Conservation (phyloP, 305 asterid species). For the Petunia hybrid region DNA sequence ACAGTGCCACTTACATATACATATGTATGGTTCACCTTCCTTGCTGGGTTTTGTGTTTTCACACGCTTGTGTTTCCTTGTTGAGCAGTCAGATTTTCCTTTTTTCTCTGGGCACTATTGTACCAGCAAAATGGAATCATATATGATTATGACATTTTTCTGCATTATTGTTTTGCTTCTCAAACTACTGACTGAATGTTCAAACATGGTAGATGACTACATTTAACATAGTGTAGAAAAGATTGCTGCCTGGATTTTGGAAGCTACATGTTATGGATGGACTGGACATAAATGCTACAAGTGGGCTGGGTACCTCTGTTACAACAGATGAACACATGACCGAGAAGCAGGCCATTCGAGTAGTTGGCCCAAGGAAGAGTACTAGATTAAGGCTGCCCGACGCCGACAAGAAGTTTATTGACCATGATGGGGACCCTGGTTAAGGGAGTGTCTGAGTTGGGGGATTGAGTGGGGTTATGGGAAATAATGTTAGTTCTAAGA, state of each 20-base stretch:
- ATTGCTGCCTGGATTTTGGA: background rate
- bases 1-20: slow-evolving; percentile 86
- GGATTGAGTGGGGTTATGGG: too few species aligned
- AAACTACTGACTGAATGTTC: background rate
- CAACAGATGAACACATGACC: too few species aligned
- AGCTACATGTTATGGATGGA: background rate
- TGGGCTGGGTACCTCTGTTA: too few species aligned
- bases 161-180: background rate
- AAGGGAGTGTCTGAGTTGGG: too few species aligned
- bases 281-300: too few species aligned
- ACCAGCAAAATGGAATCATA: slow-evolving; percentile 32
- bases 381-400: too few species aligned
- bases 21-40: slow-evolving; percentile 91
- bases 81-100: slow-evolving; percentile 38
- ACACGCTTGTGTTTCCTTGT: slow-evolving; percentile 57
- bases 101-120: slow-evolving; percentile 34
- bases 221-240: background rate
- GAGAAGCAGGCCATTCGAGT: too few species aligned
- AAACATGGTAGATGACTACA: background rate
- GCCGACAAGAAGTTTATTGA: too few species aligned
- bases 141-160: background rate
- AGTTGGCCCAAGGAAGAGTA: too few species aligned
- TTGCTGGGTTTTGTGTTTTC: slow-evolving; percentile 85
- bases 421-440: too few species aligned
- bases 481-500: too few species aligned